Percentiles rank a stretch among this genome's conserved stretches.
Conservation (phyloP, 345 rosid species). For the Citrus mangshanensis region DNA sequence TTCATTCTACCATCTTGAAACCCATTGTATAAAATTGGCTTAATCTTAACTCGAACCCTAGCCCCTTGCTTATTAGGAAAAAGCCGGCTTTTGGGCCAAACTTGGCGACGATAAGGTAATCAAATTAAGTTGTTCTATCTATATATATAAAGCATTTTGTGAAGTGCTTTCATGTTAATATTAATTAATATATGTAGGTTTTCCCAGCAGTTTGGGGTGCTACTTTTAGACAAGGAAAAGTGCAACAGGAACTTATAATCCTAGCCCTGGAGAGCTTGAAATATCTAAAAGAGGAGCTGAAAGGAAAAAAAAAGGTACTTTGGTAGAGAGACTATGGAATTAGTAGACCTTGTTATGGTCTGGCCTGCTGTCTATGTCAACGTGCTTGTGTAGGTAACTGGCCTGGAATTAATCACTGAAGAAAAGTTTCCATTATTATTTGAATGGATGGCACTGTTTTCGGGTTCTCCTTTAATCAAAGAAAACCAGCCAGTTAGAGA, state of each 20-base stretch:
- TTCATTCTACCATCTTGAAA: too few species aligned
- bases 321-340: conserved; percentile 34
- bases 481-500: too few species aligned
- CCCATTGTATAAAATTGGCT: too few species aligned
- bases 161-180: too few species aligned
- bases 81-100: conserved; percentile 22
- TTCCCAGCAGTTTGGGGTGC: conserved; percentile 14
- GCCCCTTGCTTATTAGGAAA: too few species aligned
- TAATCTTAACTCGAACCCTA: too few species aligned
- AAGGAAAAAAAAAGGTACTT: conserved; percentile 40
- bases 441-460: too few species aligned
- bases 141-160: too few species aligned
- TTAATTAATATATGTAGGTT: conserved; percentile 7
- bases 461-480: too few species aligned
- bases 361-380: conserved; percentile 20
- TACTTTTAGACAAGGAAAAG: conserved; percentile 18
- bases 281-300: conserved; percentile 31
- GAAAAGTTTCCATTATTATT: conserved; percentile 16
- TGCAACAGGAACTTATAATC: conserved; percentile 17
- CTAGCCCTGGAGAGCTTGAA: conserved; percentile 14
- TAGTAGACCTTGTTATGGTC: conserved; percentile 34
- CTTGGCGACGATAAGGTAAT: conserved; percentile 28
- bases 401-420: conserved; percentile 8
- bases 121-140: too few species aligned
- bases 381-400: conserved; percentile 19